Evolutionary conservation across 2,329 filamentous ascomycete species (phyloP), one percentile per base, ranked within the genome.

Genomic region (Ascomycota sp.): DNA sequence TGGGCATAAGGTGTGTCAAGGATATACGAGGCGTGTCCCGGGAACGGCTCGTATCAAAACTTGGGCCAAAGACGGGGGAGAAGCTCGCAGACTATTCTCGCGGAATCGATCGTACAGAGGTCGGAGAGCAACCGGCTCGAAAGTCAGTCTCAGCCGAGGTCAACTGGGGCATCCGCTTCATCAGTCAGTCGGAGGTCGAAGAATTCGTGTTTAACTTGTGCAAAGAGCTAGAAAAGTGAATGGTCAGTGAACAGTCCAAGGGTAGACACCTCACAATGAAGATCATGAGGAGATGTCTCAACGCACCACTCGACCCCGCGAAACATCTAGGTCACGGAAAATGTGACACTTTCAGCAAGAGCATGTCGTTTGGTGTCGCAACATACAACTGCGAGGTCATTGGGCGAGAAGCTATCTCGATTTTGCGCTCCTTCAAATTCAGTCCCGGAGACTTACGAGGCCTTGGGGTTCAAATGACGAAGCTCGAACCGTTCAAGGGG

Each of bases 111-210:
- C 66, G 63, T 29, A 63, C 71, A 2, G 82, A 93, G 48, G 81
- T 95, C 5, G 86, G 85, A 21, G 78, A 86, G 33, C 78, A 91
- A 43, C 69, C 76, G 0, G 61, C 81, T 11, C 73, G 89, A 31
- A 98, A 95, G 46, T 95, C 86, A 0, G 82, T 98, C 0, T 95
- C 89, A 2, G 86, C 86, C 1, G 89, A 98, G 48, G 82, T 98
- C 36, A 98, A 89, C 43, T 98, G 89, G 89, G 89, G 91, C 3
- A 92, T 98, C 32, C 74, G 89, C 5, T 98, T 98, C 46, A 71
- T 89, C 40, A 91, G 67, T 35, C 82, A 94, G 44, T 65, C 69
- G n/a, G 86, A 98, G 51, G 85, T 83, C 0, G 86, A 95, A 34
- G 81, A 91, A 38, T 98, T 98, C 47, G 65, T 95, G 20, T 59